Percentiles rank a stretch among this genome's conserved stretches.
Evolutionary conservation across 169 alveolate genomes (phyloP).

Genomic region (Theileria orientalis): DNA sequence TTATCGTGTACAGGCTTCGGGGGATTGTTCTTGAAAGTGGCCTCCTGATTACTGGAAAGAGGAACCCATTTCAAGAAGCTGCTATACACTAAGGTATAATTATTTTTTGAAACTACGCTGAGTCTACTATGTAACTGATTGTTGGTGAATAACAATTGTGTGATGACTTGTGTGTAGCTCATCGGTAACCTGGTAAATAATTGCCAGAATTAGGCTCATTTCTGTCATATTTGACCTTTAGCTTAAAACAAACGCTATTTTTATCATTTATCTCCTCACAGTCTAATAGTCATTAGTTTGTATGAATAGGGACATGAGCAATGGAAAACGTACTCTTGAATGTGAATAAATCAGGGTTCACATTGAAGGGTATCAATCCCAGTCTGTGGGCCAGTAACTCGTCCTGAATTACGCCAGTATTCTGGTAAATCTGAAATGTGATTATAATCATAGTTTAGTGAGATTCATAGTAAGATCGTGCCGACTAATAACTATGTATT

Average conservation of each 20-base stretch:
- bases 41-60: conserved; percentile 83
- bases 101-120: conserved; percentile 15
- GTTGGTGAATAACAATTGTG: conserved; percentile 73
- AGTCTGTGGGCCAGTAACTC: conserved; percentile 97
- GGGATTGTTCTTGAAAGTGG: conserved; percentile 78
- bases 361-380: conserved; percentile 95
- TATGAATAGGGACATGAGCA: not conserved
- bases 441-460: not conserved
- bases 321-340: conserved; percentile 61
- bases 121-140: not conserved
- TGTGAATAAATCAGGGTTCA: conserved; percentile 90
- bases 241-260: conserved; percentile 75
- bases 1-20: conserved; percentile 92
- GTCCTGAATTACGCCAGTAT: conserved; percentile 94
- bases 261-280: conserved; percentile 63
- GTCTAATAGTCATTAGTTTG: not conserved
- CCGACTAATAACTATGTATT: too few species aligned
- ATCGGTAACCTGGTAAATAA: not conserved
- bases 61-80: conserved; percentile 91
- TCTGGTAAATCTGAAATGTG: conserved; percentile 68
- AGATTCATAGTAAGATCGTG: too few species aligned
- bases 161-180: conserved; percentile 28
- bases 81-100: conserved; percentile 82
- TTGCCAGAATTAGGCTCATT: not conserved
- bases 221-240: conserved; percentile 55